These are phyloP conservation scores for Cladosporium sp. DNA, from an alignment of 2,329 filamentous ascomycete genomes.

Conservation along the genomic window DNA sequence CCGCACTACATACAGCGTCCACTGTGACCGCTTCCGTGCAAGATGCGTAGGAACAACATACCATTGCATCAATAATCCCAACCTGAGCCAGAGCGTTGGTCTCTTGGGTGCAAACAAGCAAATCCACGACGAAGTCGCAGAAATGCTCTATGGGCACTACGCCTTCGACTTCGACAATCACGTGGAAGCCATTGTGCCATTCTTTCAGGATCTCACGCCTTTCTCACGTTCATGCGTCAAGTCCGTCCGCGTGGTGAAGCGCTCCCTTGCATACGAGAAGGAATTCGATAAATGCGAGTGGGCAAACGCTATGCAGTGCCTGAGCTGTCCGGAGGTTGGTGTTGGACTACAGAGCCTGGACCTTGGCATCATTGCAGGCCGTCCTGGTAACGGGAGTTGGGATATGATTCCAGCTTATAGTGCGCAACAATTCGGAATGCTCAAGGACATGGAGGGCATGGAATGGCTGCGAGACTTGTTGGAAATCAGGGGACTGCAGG, in stretches of 20 bases:
- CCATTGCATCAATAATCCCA: constrained; percentile 41
- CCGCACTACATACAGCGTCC: constrained; percentile 38
- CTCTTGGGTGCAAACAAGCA: constrained; percentile 34
- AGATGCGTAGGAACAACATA: constrained; percentile 53
- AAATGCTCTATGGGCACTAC: constrained; percentile 54
- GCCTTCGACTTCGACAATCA: constrained; percentile 57
- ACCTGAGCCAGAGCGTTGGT: constrained; percentile 30
- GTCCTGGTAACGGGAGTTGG: constrained; percentile 44
- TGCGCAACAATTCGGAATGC: constrained; percentile 45
- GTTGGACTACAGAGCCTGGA: constrained; percentile 37
- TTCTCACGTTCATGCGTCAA: constrained; percentile 45
- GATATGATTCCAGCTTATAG: constrained; percentile 45
- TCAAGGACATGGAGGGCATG: constrained; percentile 45
- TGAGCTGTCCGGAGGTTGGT: constrained; percentile 30
- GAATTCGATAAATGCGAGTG: constrained; percentile 56
- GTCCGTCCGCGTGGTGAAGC: constrained; percentile 53
- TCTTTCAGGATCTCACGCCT: constrained; percentile 54
- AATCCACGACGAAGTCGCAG: constrained; percentile 53
- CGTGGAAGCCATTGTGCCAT: constrained; percentile 58
- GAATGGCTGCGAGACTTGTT: constrained; percentile 57
- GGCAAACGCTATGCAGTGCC: constrained; percentile 48
- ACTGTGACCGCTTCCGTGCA: constrained; percentile 40
- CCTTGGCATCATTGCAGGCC: constrained; percentile 54
- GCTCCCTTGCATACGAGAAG: constrained; percentile 49
- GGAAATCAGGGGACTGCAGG: constrained; percentile 45